A percentile compares a stretch with the other conserved stretches of the same genome.
These are phyloP conservation scores for Teunomyces lycoperdinae DNA, from an alignment of 805 yeast genomes.

Conservation along the genomic window DNA sequence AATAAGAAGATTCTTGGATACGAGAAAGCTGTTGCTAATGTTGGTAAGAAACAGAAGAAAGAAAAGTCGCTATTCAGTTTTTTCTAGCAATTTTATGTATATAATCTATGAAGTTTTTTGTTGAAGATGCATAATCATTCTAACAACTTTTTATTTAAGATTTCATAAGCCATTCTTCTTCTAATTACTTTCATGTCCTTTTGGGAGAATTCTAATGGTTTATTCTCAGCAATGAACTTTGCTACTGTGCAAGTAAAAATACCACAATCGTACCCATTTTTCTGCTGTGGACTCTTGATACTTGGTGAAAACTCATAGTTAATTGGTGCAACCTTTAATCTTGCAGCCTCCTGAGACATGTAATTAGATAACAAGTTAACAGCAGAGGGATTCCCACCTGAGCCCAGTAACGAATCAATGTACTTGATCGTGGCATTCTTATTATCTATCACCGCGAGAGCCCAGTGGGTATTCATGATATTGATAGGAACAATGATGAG, in stretches of 20 bases:
- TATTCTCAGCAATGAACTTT: constrained; percentile 52
- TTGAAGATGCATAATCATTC: constrained; percentile 7
- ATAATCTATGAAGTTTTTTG: not conserved
- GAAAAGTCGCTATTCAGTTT: not conserved
- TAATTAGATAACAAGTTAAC: constrained; percentile 55
- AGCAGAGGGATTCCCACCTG: constrained; percentile 42
- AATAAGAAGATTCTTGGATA: constrained; percentile 41
- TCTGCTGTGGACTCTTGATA: constrained; percentile 68
- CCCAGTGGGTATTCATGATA: constrained; percentile 85
- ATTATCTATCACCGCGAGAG: constrained; percentile 75
- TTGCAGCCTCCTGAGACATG: constrained; percentile 63
- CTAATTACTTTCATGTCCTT: constrained; percentile 69
- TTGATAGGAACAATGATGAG: constrained; percentile 84
- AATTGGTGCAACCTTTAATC: constrained; percentile 28
- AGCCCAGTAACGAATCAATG: constrained; percentile 64
- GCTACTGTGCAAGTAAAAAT: constrained; percentile 85
- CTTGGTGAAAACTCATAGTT: constrained; percentile 25
- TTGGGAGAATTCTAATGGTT: constrained; percentile 55
- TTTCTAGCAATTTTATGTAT: not conserved
- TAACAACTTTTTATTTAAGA: constrained; percentile 34
- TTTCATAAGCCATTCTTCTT: constrained; percentile 64
- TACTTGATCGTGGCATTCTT: constrained; percentile 56
- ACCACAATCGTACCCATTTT: constrained; percentile 93
- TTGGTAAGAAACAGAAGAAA: constrained; percentile 10
- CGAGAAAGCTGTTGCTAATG: constrained; percentile 26